Evolutionary conservation across 169 alveolate species (phyloP), one percentile per base, ranked within the genome.

Genomic region (Plasmodium gonderi): DNA sequence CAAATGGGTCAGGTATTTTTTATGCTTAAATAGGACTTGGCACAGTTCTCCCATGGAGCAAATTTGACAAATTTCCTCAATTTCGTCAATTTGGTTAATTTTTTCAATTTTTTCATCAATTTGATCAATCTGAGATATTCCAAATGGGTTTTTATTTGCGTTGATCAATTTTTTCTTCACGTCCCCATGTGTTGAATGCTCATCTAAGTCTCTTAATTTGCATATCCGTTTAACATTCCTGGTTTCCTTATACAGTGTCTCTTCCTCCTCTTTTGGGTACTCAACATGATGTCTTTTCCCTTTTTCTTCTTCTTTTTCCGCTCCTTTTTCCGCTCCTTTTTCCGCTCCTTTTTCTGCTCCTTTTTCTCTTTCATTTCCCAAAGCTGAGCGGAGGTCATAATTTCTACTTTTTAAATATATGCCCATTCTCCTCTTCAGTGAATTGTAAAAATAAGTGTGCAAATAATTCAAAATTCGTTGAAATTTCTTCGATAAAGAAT

Each of bases 401-500:
- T 29, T 29, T 29, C 11, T 20, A 2, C 7, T 68, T 20, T 0
- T 14, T 54, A 80, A 20, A 17, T 60, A 67, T 26, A 38, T 14
- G 14, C 29, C 82, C 75, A 17, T 1, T 12, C 23, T 14, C 72
- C 17, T 20, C 72, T 29, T 83, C 51, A 83, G 11, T 47, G 64
- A 33, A 6, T 31, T 47, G 20, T 72, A 83, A 74, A 83, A 83
- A 83, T 83, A 72, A 5, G 31, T 23, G 29, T 45, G 64, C 29
- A 83, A 38, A 29, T 83, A 83, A 69, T 68, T 83, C 9, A 9
- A 9, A 8, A 83, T 54, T n/a, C 77, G 82, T 74, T 69, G 92
- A 49, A 83, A 83, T 20, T 51, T 72, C 44, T 83, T 83, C 2
- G 83, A 83, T 17, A 72, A 17, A 17, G 14, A 83, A 72, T 72